These are phyloP conservation scores for Nepenthes alata DNA, from an alignment of 179 eudicot species.

Conservation along the genomic window DNA sequence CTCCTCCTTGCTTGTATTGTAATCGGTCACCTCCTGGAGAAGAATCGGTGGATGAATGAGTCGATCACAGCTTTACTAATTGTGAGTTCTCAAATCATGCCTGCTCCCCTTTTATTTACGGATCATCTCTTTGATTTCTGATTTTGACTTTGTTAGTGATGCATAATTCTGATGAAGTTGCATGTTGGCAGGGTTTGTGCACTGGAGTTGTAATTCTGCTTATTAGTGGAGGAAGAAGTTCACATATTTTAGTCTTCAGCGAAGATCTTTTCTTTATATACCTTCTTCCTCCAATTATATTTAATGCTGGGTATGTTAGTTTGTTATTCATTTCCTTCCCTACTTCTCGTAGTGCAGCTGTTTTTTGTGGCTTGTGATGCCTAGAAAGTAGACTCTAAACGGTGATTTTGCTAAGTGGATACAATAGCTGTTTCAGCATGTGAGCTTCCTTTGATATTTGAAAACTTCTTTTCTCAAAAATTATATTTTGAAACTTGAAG, in stretches of 20 bases:
- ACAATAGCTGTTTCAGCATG: no score
- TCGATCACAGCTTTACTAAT: constrained; percentile 79
- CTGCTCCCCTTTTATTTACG: neutral
- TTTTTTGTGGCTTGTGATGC: no score
- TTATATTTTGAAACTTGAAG: no score
- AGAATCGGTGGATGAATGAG: constrained; percentile 94
- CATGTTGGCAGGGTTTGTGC: constrained; percentile 53
- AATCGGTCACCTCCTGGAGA: constrained; percentile 86
- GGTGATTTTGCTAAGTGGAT: no score
- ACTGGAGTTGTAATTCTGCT: constrained; percentile 77
- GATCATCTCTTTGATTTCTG: neutral
- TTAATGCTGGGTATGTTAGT: constrained; percentile 77
- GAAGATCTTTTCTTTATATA: constrained; percentile 98
- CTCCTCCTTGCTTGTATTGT: constrained; percentile 77
- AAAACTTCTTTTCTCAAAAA: no score
- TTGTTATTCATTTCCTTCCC: neutral
- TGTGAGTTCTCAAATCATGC: constrained; percentile 26
- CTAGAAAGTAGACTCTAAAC: no score
- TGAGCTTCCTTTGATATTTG: no score
- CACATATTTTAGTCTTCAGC: constrained; percentile 83
- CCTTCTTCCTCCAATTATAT: constrained; percentile 96
- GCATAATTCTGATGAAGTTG: neutral
- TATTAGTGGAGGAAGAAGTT: constrained; percentile 63
- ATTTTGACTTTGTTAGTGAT: neutral
- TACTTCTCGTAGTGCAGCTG: no score